Conservation (phyloP, 2,329 filamentous ascomycete genomes). For the Ophiostoma australiae region DNA sequence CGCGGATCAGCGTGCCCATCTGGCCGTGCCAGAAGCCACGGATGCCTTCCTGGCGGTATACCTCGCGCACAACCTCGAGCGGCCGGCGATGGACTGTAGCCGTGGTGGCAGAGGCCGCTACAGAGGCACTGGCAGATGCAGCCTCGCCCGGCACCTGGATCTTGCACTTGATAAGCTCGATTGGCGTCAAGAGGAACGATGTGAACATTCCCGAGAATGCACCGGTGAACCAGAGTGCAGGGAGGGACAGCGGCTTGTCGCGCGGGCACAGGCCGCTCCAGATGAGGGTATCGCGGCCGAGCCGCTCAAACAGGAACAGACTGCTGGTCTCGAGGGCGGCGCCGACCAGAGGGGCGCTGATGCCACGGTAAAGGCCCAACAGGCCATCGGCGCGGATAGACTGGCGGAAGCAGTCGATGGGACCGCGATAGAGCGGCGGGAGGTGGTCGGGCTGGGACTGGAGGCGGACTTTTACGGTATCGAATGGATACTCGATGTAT, state of each 20-base stretch:
- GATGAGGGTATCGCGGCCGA: constrained; percentile 64
- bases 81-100: constrained; percentile 48
- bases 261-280: constrained; percentile 44
- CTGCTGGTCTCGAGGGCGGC: constrained; percentile 89
- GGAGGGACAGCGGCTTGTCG: constrained; percentile 63
- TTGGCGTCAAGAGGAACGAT: constrained; percentile 84
- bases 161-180: constrained; percentile 97
- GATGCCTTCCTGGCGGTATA: constrained; percentile 78
- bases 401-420: constrained; percentile 88
- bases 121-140: constrained; percentile 29
- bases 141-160: constrained; percentile 65
- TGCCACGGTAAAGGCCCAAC: constrained; percentile 79
- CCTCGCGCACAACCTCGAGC: constrained; percentile 65
- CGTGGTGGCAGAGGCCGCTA: constrained; percentile 24
- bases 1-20: constrained; percentile 84
- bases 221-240: constrained; percentile 71
- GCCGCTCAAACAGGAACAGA: constrained; percentile 84
- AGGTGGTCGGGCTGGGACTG: constrained; percentile 89
- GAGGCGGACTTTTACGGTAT: constrained; percentile 94
- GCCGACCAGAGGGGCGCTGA: constrained; percentile 83
- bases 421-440: constrained; percentile 76
- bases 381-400: constrained; percentile 76
- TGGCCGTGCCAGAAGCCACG: constrained; percentile 93
- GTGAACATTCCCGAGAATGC: constrained; percentile 85
- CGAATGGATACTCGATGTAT: constrained; percentile 97